Conservation (phyloP, 768 basidiomycete genomes). For the Mycena floridula region DNA sequence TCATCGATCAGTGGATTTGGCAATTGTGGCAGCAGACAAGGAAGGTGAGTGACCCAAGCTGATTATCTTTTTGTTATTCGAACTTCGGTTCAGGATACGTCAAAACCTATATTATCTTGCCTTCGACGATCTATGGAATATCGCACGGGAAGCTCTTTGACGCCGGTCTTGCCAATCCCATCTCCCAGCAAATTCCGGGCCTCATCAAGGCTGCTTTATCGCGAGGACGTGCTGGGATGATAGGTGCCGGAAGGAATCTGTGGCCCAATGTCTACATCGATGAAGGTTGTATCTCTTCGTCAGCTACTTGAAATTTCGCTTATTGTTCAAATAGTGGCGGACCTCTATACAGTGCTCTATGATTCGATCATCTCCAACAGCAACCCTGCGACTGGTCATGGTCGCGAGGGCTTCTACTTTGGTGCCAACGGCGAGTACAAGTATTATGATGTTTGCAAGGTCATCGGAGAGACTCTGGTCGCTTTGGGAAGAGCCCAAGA, state of each 20-base stretch:
- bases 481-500: constrained; percentile 28
- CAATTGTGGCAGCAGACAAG: constrained; percentile 39
- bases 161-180: constrained; percentile 43
- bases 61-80: not conserved
- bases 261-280: constrained; percentile 55
- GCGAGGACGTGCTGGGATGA: constrained; percentile 44
- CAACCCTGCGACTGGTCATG: constrained; percentile 24
- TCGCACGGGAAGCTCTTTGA: constrained; percentile 12
- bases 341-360: constrained; percentile 39
- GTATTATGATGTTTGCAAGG: constrained; percentile 33
- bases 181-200: constrained; percentile 46
- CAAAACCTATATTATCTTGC: constrained; percentile 44
- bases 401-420: constrained; percentile 49
- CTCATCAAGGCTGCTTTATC: constrained; percentile 38
- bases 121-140: constrained; percentile 26
- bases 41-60: too few relatives aligned
- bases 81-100: constrained; percentile 35
- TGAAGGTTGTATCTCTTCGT: constrained; percentile 31
- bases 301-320: not conserved
- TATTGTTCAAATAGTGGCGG: constrained; percentile 24
- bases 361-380: constrained; percentile 26
- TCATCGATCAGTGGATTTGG: constrained; percentile 48
- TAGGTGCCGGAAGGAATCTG: constrained; percentile 51
- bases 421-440: constrained; percentile 45
- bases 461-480: constrained; percentile 32